Evolutionary conservation across 495 filamentous ascomycete genomes (phyloP).

Genomic region (Penicillium daleae): DNA sequence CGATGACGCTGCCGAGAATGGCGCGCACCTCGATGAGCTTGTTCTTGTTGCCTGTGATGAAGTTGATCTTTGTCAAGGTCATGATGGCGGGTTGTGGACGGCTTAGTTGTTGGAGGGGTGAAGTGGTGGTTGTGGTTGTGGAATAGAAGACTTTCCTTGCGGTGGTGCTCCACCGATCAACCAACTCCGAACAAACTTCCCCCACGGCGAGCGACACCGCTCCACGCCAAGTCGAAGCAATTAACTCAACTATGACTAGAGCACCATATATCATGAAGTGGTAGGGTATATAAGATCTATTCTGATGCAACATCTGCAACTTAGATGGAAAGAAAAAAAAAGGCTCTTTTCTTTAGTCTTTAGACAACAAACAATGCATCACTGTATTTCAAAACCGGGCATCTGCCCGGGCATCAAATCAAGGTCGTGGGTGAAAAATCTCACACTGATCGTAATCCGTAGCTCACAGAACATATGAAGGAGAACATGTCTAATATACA

Average conservation of each 20-base stretch:
- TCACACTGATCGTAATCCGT: conserved; percentile 38
- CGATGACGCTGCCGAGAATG: conserved; percentile 75
- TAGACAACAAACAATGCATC: conserved; percentile 25
- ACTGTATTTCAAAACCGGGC: conserved; percentile 31
- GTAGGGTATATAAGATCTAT: background rate
- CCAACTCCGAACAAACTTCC: background rate
- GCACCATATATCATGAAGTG: background rate
- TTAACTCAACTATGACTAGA: background rate
- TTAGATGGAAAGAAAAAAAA: background rate
- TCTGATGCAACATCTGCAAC: background rate
- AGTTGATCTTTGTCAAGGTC: conserved; percentile 64
- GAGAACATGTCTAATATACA: conserved; percentile 34
- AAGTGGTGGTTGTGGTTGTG: background rate
- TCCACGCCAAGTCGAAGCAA: background rate
- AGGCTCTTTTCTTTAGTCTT: background rate
- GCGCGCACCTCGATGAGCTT: conserved; percentile 87
- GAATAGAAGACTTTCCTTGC: conserved; percentile 4
- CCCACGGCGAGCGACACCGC: conserved; percentile 11
- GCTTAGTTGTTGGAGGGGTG: conserved; percentile 4
- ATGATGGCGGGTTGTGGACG: conserved; percentile 22
- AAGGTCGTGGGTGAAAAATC: conserved; percentile 23
- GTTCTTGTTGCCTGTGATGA: conserved; percentile 95
- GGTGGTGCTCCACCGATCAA: background rate
- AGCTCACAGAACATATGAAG: conserved; percentile 32
- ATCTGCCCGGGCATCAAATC: conserved; percentile 20